phyloP scores from a whole-genome alignment of 495 filamentous ascomycete genomes.

The Talaromyces nanjingensis region DNA sequence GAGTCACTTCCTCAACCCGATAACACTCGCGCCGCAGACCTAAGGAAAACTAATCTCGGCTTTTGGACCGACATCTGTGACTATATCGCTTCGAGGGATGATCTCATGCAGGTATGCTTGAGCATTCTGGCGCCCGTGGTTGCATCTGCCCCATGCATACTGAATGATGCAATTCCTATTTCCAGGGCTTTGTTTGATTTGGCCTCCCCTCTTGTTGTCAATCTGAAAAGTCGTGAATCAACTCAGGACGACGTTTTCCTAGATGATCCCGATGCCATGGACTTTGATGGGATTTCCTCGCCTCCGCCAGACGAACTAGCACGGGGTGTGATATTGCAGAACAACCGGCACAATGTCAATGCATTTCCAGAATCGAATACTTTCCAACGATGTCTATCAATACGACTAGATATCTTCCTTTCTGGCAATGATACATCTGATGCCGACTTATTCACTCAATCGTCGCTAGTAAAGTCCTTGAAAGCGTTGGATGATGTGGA shows the following conservation, averaged over 20 bases:
- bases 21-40: slow-evolving; percentile 17
- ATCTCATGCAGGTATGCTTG: slow-evolving; percentile 27
- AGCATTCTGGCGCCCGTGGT: slow-evolving; percentile 27
- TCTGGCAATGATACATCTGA: slow-evolving; percentile 21
- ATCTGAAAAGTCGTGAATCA: slow-evolving; percentile 36
- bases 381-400: slow-evolving; percentile 32
- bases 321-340: slow-evolving; percentile 19
- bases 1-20: slow-evolving; percentile 28
- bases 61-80: slow-evolving; percentile 33
- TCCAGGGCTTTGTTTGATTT: slow-evolving; percentile 20
- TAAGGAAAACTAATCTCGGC: slow-evolving; percentile 23
- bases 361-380: slow-evolving; percentile 23
- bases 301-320: slow-evolving; percentile 41
- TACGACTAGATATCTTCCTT: slow-evolving; percentile 28
- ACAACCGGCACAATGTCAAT: slow-evolving; percentile 23
- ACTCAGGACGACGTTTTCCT: slow-evolving; percentile 16
- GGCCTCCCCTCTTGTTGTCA: slow-evolving; percentile 21
- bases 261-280: slow-evolving; percentile 56
- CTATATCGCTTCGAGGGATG: slow-evolving; percentile 23
- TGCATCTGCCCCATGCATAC: slow-evolving; percentile 16
- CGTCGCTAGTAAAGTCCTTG: slow-evolving; percentile 51
- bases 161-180: slow-evolving; percentile 10
- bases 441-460: slow-evolving; percentile 26
- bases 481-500: slow-evolving; percentile 51
- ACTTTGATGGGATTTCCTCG: slow-evolving; percentile 67